Evolutionary conservation across 2,329 filamentous ascomycete species (phyloP).

Genomic region (Colletotrichum echinochloae): DNA sequence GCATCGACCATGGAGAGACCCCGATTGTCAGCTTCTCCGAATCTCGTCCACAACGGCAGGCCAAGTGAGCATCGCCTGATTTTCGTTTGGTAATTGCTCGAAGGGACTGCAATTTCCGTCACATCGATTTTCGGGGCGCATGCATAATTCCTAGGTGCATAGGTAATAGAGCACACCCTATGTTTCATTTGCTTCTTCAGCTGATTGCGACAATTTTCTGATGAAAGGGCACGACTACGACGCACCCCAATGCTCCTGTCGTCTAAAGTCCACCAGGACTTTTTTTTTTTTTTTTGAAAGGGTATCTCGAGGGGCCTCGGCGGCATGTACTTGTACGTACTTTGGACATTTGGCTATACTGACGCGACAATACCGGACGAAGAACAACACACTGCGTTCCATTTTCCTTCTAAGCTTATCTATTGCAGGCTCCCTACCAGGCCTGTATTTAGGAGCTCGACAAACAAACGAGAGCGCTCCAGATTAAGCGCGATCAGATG

Average conservation of each 20-base stretch:
- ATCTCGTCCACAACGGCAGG: not conserved
- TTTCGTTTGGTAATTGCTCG: not conserved
- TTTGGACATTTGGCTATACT: not conserved
- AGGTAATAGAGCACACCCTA: not conserved
- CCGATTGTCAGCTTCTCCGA: not conserved
- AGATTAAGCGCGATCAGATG: not conserved
- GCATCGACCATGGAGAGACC: not conserved
- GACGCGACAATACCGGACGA: slow-evolving; percentile 9
- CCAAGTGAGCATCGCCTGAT: not conserved
- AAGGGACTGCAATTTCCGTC: slow-evolving; percentile 26
- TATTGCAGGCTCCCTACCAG: not conserved
- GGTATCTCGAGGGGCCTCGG: not conserved
- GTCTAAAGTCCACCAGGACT: slow-evolving; percentile 4
- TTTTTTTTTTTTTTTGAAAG: too few relatives aligned
- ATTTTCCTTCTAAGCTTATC: slow-evolving; percentile 37
- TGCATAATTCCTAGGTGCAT: not conserved
- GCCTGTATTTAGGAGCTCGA: not conserved
- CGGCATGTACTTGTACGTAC: not conserved
- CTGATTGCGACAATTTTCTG: not conserved
- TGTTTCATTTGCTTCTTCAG: not conserved
- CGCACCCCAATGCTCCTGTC: slow-evolving; percentile 14
- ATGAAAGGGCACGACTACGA: not conserved
- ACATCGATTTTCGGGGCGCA: slow-evolving; percentile 16
- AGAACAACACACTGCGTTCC: slow-evolving; percentile 24
- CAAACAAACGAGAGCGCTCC: not conserved